A percentile compares a stretch with the other conserved stretches of the same genome.
phyloP scores from a whole-genome alignment of 179 eudicot genomes.

The Nepenthes alata region DNA sequence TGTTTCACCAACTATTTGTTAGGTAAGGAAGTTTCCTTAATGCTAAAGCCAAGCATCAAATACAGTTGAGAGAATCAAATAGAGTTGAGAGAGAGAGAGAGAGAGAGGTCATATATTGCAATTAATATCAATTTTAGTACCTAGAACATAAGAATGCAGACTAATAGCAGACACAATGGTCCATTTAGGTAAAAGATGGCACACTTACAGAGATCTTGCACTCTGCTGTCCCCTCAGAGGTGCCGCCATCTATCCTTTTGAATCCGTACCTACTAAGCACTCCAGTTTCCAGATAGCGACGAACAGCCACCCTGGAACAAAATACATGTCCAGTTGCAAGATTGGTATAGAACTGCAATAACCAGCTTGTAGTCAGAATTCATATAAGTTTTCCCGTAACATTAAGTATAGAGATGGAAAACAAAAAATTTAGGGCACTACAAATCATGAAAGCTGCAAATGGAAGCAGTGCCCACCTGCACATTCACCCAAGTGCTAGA shows the following conservation, averaged over 20 bases:
- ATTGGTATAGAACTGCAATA: constrained; percentile 49
- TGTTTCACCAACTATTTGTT: no score
- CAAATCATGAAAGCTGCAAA: neutral
- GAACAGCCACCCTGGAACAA: constrained; percentile 54
- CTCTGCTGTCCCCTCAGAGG: constrained; percentile 8
- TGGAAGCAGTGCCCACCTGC: neutral
- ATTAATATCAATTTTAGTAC: no score
- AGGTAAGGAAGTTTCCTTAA: no score
- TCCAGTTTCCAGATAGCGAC: constrained; percentile 59
- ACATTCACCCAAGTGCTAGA: neutral
- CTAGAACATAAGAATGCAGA: neutral
- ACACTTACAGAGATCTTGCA: constrained; percentile 30
- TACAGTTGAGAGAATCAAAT: no score
- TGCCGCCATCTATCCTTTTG: constrained; percentile 32
- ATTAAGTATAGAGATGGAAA: neutral
- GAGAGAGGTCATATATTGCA: no score
- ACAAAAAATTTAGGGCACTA: neutral
- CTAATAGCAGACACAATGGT: neutral
- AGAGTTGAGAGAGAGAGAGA: no score
- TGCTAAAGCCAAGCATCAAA: no score
- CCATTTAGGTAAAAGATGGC: neutral
- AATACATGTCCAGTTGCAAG: constrained; percentile 53
- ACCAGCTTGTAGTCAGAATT: neutral
- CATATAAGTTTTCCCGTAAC: neutral
- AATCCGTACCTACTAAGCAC: constrained; percentile 43